Conservation (phyloP, 1,284 basidiomycete species). For the Taiwanofungus camphoratus region DNA sequence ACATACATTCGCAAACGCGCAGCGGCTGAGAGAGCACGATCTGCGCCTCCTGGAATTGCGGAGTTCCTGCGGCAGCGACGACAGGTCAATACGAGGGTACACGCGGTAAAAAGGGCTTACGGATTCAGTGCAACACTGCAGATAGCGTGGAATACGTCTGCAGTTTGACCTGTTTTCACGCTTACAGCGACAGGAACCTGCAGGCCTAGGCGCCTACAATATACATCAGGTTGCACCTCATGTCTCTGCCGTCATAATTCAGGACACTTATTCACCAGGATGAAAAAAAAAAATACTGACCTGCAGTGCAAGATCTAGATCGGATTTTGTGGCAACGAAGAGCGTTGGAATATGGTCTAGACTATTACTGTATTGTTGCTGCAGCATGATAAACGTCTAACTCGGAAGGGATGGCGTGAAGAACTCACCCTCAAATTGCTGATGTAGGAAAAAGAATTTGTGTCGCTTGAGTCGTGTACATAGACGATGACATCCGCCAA, state of each 20-base stretch:
- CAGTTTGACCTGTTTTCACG: conserved; percentile 78
- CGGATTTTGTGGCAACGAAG: conserved; percentile 98
- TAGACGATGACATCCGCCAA: conserved; percentile 92
- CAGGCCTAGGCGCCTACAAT: conserved; percentile 80
- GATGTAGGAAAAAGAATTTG: conserved; percentile 98
- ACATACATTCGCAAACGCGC: conserved; percentile 65
- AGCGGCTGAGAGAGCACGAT: conserved; percentile 64
- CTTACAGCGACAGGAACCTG: conserved; percentile 90
- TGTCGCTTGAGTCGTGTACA: conserved; percentile 96
- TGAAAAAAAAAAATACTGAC: conserved; percentile 34
- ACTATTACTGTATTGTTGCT: conserved; percentile 98
- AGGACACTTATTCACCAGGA: background rate
- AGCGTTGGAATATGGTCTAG: conserved; percentile 91
- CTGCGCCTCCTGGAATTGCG: conserved; percentile 73
- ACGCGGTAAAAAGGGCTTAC: conserved; percentile 35
- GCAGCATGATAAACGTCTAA: conserved; percentile 11
- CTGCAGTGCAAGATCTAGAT: conserved; percentile 93
- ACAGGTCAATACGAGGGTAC: conserved; percentile 10
- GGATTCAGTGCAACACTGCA: conserved; percentile 82
- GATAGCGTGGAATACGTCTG: conserved; percentile 87
- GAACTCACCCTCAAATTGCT: conserved; percentile 83
- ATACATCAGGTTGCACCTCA: conserved; percentile 97
- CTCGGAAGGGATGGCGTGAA: background rate
- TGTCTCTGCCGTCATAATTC: conserved; percentile 57
- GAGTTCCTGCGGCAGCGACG: conserved; percentile 38